These are phyloP conservation scores for Cryphonectria nitschkei DNA, from an alignment of 2,329 filamentous ascomycete species.

Conservation along the genomic window DNA sequence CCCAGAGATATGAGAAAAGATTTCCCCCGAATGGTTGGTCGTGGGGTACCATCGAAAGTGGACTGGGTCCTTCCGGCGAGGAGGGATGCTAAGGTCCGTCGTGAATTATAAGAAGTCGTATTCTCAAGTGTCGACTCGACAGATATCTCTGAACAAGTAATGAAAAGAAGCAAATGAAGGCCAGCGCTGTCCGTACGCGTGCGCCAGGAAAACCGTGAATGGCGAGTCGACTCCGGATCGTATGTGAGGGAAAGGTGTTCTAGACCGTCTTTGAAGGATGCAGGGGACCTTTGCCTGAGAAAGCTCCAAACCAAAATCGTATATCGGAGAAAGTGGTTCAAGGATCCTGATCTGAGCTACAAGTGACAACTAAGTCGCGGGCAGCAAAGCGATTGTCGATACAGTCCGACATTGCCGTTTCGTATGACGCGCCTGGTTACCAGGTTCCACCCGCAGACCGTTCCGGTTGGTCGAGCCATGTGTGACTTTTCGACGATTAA, in stretches of 20 bases:
- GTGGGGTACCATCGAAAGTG: conserved; percentile 29
- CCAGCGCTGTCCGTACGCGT: conserved; percentile 27
- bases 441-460: conserved; percentile 27
- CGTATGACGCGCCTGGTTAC: conserved; percentile 29
- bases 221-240: conserved; percentile 23
- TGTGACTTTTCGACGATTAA: conserved; percentile 43
- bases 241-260: conserved; percentile 22
- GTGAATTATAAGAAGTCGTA: conserved; percentile 31
- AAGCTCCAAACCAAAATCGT: conserved; percentile 19
- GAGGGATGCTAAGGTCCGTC: conserved; percentile 28
- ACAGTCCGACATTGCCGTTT: conserved; percentile 1
- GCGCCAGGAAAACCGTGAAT: conserved; percentile 22
- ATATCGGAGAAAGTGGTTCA: conserved; percentile 18
- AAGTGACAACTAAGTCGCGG: conserved; percentile 12
- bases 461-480: conserved; percentile 28
- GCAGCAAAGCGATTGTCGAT: conserved; percentile 14
- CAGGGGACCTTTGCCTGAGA: conserved; percentile 12
- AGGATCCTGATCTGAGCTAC: conserved; percentile 11
- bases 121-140: conserved; percentile 29
- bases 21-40: conserved; percentile 30
- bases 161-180: conserved; percentile 15
- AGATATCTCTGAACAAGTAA: conserved; percentile 28
- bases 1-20: conserved; percentile 25
- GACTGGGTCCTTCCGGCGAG: conserved; percentile 23
- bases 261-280: conserved; percentile 21